Percentiles rank a stretch among this genome's conserved stretches.
These are phyloP conservation scores for Pseudogymnoascus verrucosus DNA, from an alignment of 2,329 filamentous ascomycete species.

Conservation along the genomic window DNA sequence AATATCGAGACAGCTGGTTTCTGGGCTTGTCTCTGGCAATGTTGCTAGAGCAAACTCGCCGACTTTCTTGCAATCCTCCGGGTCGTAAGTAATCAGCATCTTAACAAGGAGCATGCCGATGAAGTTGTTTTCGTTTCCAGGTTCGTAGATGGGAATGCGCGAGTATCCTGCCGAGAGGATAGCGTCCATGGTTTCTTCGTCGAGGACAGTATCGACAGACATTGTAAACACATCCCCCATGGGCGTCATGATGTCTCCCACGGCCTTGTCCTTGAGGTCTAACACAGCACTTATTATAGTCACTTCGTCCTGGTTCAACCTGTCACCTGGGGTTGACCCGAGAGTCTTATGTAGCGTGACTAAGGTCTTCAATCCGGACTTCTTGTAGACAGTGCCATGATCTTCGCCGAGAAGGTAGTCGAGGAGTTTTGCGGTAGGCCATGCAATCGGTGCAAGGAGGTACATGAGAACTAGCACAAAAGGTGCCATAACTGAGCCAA, in stretches of 20 bases:
- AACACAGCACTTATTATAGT: constrained; percentile 97
- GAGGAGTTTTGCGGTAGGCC: constrained; percentile 87
- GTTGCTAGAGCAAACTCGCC: constrained; percentile 89
- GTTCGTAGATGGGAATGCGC: constrained; percentile 85
- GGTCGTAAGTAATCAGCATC: constrained; percentile 97
- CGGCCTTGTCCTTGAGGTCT: constrained; percentile 91
- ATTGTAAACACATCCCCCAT: constrained; percentile 97
- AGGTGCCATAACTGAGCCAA: constrained; percentile 82
- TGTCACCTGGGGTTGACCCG: constrained; percentile 72
- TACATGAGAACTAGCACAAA: constrained; percentile 85
- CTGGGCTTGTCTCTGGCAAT: constrained; percentile 85
- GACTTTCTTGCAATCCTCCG: constrained; percentile 81
- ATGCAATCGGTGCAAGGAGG: constrained; percentile 76
- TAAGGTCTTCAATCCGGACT: constrained; percentile 87
- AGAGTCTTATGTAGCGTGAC: constrained; percentile 80
- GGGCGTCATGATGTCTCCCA: constrained; percentile 95
- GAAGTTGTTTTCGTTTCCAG: constrained; percentile 78
- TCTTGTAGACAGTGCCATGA: constrained; percentile 92
- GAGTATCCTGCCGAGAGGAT: constrained; percentile 94
- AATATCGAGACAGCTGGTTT: constrained; percentile 95
- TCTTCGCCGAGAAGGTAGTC: constrained; percentile 87
- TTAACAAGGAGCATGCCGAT: constrained; percentile 97
- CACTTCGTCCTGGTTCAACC: constrained; percentile 93
- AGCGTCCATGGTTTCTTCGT: constrained; percentile 88
- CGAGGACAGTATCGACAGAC: constrained; percentile 87